Percentiles rank a stretch among this genome's conserved stretches.
Conservation (phyloP, 805 yeast species). For the Cyberlindnera samutprakarnensis region DNA sequence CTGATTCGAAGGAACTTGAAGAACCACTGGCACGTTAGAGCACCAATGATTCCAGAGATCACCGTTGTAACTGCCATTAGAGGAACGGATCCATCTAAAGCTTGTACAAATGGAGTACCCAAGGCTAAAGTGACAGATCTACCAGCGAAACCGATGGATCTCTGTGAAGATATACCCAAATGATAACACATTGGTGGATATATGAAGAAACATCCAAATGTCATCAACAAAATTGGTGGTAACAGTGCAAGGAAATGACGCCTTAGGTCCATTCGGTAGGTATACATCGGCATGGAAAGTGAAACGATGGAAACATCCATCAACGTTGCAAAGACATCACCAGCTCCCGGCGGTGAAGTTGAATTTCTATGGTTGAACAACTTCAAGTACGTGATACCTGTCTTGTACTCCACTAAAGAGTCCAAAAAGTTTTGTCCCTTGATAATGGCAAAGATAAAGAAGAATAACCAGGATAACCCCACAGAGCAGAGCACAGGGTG, state of each 20-base stretch:
- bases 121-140: constrained; percentile 73
- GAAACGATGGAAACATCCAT: constrained; percentile 77
- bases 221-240: constrained; percentile 50
- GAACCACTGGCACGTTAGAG: constrained; percentile 48
- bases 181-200: constrained; percentile 65
- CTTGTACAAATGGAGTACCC: constrained; percentile 66
- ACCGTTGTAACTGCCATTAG: constrained; percentile 77
- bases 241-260: constrained; percentile 51
- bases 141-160: constrained; percentile 71
- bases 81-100: constrained; percentile 61
- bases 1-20: constrained; percentile 41
- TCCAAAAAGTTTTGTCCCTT: constrained; percentile 40
- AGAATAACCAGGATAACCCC: constrained; percentile 52
- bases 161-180: constrained; percentile 51
- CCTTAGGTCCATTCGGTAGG: constrained; percentile 56
- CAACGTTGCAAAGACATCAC: constrained; percentile 61
- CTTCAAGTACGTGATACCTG: constrained; percentile 58
- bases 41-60: constrained; percentile 70
- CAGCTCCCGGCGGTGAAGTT: constrained; percentile 65
- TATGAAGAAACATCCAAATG: constrained; percentile 51
- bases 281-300: constrained; percentile 69
- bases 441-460: constrained; percentile 53
- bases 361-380: constrained; percentile 36
- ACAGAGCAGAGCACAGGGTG: constrained; percentile 72
- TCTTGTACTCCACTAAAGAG: constrained; percentile 49